Base-by-base conservation (phyloP, 768 basidiomycete genomes). In the Lactifluus rugatus region DNA sequence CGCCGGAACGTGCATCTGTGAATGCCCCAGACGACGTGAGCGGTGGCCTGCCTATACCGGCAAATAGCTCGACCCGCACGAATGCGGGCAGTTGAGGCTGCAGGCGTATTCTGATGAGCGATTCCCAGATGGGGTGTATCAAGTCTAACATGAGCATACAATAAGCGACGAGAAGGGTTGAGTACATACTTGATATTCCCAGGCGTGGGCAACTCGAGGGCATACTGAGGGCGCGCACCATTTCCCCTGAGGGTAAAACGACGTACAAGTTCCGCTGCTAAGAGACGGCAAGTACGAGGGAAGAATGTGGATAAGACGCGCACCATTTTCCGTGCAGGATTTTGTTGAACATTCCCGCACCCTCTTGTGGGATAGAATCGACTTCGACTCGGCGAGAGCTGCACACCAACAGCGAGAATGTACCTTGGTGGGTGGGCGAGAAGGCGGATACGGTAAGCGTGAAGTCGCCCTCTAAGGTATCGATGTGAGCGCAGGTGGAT, bases 341-440 rank as follows among this genome's bases (percentile, higher is more conserved):
- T 63, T 88, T 85, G 21, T 71, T 72, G 67, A 86, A 95, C 92
- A 96, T 90, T 0, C 93, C 94, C 0, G 93, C 90, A 0, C 92
- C 93, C 72, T 98, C 95, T 57, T 85, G 81, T 0, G 85, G 82
- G 23, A 96, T 85, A 0, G 81, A 63, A 49, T 73, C 73, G 23
- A 96, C 60, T 17, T 84, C 81, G 52, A 93, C 77, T 1, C 80
- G 76, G 57, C 69, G 67, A 1, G 83, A 79, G 56, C 85, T 81
- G 50, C 87, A 81, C 2, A 91, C 70, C 23, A 75, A 76, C 25
- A 96, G 69, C 1, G 74, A 76, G 70, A 84, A 95, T 9, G 77
- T 62, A 2, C 89, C 90, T 4, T 76, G 74, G 56, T 87, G 80
- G 13, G 72, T 73, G 1, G 91, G 84, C 60, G 89, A 85, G 67